These are phyloP conservation scores for Hyphopichia buzzinii DNA, from an alignment of 1,139 yeast genomes.

Conservation along the genomic window DNA sequence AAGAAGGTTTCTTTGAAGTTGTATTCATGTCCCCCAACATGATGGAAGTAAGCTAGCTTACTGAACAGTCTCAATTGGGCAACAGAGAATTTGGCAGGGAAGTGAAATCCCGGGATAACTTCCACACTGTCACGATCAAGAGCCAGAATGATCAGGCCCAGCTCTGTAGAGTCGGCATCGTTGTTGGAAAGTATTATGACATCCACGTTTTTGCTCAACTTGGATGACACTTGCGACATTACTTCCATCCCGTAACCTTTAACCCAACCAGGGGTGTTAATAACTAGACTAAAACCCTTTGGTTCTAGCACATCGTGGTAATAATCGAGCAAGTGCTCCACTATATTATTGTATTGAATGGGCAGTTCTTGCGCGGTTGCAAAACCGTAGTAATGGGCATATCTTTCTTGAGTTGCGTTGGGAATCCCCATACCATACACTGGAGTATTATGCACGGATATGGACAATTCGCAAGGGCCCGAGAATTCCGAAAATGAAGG, in stretches of 20 bases:
- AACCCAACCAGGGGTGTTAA: constrained; percentile 93
- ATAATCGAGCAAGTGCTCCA: constrained; percentile 39
- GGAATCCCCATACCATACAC: constrained; percentile 27
- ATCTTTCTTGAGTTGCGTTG: constrained; percentile 13
- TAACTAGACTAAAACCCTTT: constrained; percentile 47
- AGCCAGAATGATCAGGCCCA: not conserved
- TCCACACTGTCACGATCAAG: not conserved
- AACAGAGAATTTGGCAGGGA: constrained; percentile 42
- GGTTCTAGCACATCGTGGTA: constrained; percentile 24
- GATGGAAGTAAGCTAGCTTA: constrained; percentile 56
- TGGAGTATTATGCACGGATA: constrained; percentile 25
- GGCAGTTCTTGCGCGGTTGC: constrained; percentile 75
- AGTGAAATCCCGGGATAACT: constrained; percentile 28
- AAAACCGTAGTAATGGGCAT: constrained; percentile 63
- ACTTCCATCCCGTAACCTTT: constrained; percentile 83
- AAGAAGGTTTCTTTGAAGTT: constrained; percentile 52
- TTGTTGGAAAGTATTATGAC: not conserved
- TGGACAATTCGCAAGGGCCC: constrained; percentile 64
- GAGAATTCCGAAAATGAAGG: constrained; percentile 91
- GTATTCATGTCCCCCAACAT: constrained; percentile 21
- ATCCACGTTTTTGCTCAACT: not conserved
- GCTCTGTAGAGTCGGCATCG: not conserved
- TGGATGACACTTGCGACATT: constrained; percentile 29
- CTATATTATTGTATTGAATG: constrained; percentile 45
- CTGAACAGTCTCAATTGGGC: constrained; percentile 52